These are phyloP conservation scores for Collariella sp. DNA, from an alignment of 495 filamentous ascomycete species.

Conservation along the genomic window DNA sequence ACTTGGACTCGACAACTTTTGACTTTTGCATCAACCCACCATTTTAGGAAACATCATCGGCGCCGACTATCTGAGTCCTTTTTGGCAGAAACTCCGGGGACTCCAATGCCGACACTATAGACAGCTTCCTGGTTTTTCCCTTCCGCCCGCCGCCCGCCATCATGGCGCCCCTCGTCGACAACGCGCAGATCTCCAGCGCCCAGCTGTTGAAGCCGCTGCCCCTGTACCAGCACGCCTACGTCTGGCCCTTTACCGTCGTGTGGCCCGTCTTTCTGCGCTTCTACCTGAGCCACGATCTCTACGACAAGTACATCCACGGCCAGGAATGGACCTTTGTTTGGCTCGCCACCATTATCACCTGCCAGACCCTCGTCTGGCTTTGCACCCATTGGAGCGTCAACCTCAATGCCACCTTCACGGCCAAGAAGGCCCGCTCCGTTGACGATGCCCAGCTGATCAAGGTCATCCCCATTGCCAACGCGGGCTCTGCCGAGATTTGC, in stretches of 20 bases:
- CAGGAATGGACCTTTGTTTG: constrained; percentile 97
- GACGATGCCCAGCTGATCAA: constrained; percentile 81
- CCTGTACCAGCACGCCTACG: constrained; percentile 69
- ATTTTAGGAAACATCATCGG: not conserved
- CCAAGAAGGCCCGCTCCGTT: constrained; percentile 60
- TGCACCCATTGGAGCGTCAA: constrained; percentile 96
- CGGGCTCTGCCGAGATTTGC: constrained; percentile 85
- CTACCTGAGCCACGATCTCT: constrained; percentile 73
- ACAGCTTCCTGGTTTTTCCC: not conserved
- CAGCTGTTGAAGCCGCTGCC: constrained; percentile 85
- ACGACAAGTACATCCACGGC: constrained; percentile 78
- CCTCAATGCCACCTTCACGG: constrained; percentile 72
- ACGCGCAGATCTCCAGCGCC: constrained; percentile 77
- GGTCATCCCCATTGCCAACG: constrained; percentile 83
- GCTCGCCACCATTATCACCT: constrained; percentile 74
- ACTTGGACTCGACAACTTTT: not conserved
- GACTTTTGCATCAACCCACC: not conserved
- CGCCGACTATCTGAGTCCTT: no score
- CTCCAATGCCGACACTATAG: constrained; percentile 19
- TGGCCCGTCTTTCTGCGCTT: constrained; percentile 87
- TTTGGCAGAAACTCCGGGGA: not conserved
- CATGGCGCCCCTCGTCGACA: constrained; percentile 71
- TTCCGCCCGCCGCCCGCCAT: constrained; percentile 2
- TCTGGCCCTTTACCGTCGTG: constrained; percentile 83
- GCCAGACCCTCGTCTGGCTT: constrained; percentile 85